Evolutionary conservation across 345 rosid genomes (phyloP), one percentile per base, ranked within the genome.

Genomic region (Corchorus olitorius): DNA sequence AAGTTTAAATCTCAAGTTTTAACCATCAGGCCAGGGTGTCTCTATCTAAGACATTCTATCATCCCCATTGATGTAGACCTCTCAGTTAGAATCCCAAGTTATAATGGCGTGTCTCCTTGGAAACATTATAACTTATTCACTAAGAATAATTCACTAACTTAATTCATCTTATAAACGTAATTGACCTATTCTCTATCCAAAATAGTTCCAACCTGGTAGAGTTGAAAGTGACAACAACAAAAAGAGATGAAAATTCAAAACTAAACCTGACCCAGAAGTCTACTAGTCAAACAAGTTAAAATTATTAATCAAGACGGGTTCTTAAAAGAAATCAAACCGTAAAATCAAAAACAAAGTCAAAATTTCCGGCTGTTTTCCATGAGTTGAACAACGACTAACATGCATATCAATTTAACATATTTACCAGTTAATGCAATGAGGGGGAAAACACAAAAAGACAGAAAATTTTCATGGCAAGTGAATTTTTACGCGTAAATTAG

Each of bases 201-300:
- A 27, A 27, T 33, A 48, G 27, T 27, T 14, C 39, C 19, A 68
- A 48, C 72, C 58, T 27, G 14, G 58, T 15, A 68, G 15, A 50
- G 45, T 69, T 33, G 35, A 27, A 27, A 27, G 27, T 27, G 27
- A 27, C 43, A 69, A 49, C 39, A 15, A 22, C 50, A 48, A 13
- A 13, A 27, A 27, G 13, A 5, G 11, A 8, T 14, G 43, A 67
- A 58, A 69, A 69, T 69, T 33, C 59, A 69, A 69, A 69, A 27
- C 50, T 49, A 15, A 48, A 68, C 34, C 22, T 13, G 58, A 68
- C 72, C 72, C 72, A 68, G 56, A 48, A 48, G 19, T 49, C 14
- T 49, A 15, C 72, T 9, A 27, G 58, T 68, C 72, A 68, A 68
- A 49, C 58, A 49, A 49, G 58, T 49, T 27, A 67, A 3, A 1